phyloP scores from a whole-genome alignment of 768 basidiomycete species.

The Lanmaoa pseudosensibilis region DNA sequence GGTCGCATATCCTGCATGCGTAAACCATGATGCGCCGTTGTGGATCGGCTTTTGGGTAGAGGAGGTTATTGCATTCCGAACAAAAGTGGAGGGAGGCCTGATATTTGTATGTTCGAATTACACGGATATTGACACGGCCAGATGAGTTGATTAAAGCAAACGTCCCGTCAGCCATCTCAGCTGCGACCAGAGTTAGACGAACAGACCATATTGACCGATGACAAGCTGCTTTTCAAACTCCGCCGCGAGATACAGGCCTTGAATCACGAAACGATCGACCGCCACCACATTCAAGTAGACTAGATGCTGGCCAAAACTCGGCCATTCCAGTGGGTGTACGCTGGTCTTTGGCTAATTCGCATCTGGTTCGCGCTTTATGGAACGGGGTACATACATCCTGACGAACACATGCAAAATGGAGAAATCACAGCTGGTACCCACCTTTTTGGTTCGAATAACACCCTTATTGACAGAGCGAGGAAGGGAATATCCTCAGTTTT shows the following conservation, averaged over 20 bases:
- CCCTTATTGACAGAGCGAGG: constrained; percentile 7
- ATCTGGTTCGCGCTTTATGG: constrained; percentile 35
- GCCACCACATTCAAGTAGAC: background rate
- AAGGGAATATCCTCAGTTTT: constrained; percentile 33
- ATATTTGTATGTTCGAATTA: background rate
- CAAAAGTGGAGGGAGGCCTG: constrained; percentile 90
- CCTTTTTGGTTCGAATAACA: background rate
- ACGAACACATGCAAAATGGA: constrained; percentile 44
- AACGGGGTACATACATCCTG: constrained; percentile 42
- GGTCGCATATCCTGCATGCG: constrained; percentile 86
- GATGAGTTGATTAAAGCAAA: constrained; percentile 1
- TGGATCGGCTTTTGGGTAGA: constrained; percentile 91
- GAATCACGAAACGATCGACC: background rate
- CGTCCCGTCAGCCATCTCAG: constrained; percentile 16
- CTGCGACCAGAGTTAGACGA: constrained; percentile 1
- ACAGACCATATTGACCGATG: constrained; percentile 28
- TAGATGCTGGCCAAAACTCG: constrained; percentile 10
- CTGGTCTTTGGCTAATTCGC: constrained; percentile 29
- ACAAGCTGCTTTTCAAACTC: constrained; percentile 32
- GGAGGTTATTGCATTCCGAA: constrained; percentile 91
- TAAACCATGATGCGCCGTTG: constrained; percentile 85
- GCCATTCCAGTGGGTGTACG: constrained; percentile 22
- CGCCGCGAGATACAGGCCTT: constrained; percentile 1
- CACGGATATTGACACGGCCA: background rate
- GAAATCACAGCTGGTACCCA: constrained; percentile 38